A percentile compares a stretch with the other conserved stretches of the same genome.
phyloP scores from a whole-genome alignment of 768 basidiomycete species.

The Tubosaeta sp. region DNA sequence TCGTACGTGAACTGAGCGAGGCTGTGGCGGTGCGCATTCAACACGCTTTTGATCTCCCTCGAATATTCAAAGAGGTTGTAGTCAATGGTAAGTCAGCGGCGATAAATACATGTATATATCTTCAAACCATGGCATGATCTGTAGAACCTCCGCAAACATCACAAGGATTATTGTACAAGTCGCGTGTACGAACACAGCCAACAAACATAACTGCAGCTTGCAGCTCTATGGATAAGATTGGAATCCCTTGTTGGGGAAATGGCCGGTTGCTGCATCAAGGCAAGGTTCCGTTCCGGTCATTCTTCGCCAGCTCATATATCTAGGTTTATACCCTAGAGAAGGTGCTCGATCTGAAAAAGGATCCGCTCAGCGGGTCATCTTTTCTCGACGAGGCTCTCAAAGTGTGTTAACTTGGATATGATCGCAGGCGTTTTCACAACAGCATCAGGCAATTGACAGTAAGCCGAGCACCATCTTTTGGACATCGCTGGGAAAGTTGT shows the following conservation, averaged over 20 bases:
- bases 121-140: not conserved
- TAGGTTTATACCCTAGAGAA: conserved; percentile 95
- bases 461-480: conserved; percentile 92
- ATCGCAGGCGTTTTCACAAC: not conserved
- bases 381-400: conserved; percentile 96
- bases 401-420: conserved; percentile 11
- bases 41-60: conserved; percentile 78
- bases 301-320: not conserved
- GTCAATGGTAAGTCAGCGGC: conserved; percentile 54
- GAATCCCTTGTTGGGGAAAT: conserved; percentile 82
- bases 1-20: conserved; percentile 76
- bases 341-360: conserved; percentile 85
- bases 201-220: conserved; percentile 85
- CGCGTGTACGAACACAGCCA: conserved; percentile 85
- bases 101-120: not conserved
- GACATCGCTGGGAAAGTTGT: conserved; percentile 70
- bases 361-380: conserved; percentile 63
- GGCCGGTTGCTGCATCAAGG: conserved; percentile 89
- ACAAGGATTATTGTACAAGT: conserved; percentile 63
- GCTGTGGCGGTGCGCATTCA: conserved; percentile 80
- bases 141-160: conserved; percentile 23
- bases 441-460: conserved; percentile 72
- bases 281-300: conserved; percentile 14
- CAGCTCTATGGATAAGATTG: conserved; percentile 49
- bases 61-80: conserved; percentile 82